Evolutionary conservation across 2,329 filamentous ascomycete species (phyloP).

Genomic region (Hypomyces rosellus): DNA sequence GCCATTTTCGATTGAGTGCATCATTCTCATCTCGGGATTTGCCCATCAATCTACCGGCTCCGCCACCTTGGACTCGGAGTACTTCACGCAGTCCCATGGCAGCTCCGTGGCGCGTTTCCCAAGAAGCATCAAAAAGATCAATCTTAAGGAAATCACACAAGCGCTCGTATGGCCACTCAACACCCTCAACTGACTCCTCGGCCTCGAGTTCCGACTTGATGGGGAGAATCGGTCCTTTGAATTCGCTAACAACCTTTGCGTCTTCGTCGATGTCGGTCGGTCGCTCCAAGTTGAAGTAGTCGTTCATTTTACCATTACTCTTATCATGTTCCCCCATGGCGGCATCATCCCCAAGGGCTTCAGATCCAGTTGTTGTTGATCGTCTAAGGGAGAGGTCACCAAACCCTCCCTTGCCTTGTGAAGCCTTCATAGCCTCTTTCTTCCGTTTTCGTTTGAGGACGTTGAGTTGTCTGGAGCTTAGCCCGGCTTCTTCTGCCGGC

Average conservation of each 20-base stretch:
- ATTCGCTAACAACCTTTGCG: constrained; percentile 87
- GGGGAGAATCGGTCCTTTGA: constrained; percentile 74
- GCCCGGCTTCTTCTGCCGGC: constrained; percentile 56
- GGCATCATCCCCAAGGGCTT: constrained; percentile 56
- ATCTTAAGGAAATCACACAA: constrained; percentile 91
- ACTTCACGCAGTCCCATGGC: constrained; percentile 93
- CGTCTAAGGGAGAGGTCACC: constrained; percentile 75
- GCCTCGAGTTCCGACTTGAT: constrained; percentile 83
- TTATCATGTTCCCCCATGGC: constrained; percentile 48
- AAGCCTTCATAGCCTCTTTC: constrained; percentile 78
- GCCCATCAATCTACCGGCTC: constrained; percentile 70
- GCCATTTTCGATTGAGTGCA: constrained; percentile 71
- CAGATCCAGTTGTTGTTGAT: constrained; percentile 53
- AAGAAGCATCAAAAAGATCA: constrained; percentile 86
- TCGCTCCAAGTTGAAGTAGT: constrained; percentile 88
- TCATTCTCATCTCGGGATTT: constrained; percentile 72
- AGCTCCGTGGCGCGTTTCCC: constrained; percentile 94
- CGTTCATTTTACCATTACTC: constrained; percentile 59
- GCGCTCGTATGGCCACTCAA: constrained; percentile 89
- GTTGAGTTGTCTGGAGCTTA: constrained; percentile 92
- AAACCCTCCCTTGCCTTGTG: constrained; percentile 77
- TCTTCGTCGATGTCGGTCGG: constrained; percentile 76
- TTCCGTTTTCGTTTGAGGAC: constrained; percentile 92
- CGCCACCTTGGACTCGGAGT: constrained; percentile 81
- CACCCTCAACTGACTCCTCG: constrained; percentile 68